Conservation (phyloP, 306 rosid genomes). For the Leucaena leucocephala region DNA sequence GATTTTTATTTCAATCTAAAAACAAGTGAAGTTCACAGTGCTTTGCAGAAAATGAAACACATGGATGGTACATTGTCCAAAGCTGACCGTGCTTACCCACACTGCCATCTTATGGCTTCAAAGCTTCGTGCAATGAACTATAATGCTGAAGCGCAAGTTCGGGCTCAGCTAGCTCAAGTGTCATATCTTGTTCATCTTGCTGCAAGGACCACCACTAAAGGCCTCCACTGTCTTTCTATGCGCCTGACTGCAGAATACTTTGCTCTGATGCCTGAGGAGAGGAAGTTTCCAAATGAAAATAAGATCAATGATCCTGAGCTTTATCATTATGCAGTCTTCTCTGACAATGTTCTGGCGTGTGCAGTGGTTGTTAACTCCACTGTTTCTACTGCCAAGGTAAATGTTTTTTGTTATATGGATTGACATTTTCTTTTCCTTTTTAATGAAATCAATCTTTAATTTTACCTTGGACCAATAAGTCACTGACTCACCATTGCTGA, state of each 20-base stretch:
- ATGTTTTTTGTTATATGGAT: neutral
- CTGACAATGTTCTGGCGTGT: constrained; percentile 93
- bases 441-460: neutral
- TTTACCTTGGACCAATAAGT: constrained; percentile 20
- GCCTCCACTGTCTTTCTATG: constrained; percentile 96
- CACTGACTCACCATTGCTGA: neutral
- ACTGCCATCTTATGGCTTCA: constrained; percentile 72
- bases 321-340: constrained; percentile 90
- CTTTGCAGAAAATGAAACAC: constrained; percentile 86
- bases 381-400: constrained; percentile 75
- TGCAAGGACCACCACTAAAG: constrained; percentile 81
- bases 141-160: constrained; percentile 74
- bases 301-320: constrained; percentile 65
- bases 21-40: constrained; percentile 73
- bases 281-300: constrained; percentile 61
- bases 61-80: constrained; percentile 82
- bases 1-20: constrained; percentile 45
- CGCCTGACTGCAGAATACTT: constrained; percentile 80
- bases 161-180: constrained; percentile 58
- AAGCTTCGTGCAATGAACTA: constrained; percentile 87
- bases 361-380: constrained; percentile 96
- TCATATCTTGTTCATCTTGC: constrained; percentile 74
- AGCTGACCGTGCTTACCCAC: constrained; percentile 73
- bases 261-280: constrained; percentile 63
- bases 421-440: neutral